Conservation (phyloP, 1,139 yeast genomes). For the Cylindricascospora bacillispora region DNA sequence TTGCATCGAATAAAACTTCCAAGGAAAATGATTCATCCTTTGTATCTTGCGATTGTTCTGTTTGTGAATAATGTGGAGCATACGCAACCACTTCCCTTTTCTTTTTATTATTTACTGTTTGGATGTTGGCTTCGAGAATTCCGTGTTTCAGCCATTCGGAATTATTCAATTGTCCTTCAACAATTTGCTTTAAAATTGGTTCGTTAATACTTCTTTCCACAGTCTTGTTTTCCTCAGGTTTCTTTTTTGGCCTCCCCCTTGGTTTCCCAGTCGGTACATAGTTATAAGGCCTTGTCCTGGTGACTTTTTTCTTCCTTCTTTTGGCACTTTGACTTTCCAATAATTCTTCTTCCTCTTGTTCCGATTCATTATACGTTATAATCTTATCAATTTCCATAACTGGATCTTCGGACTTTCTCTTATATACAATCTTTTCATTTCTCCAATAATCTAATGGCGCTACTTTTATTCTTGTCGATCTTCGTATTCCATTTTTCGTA, state of each 20-base stretch:
- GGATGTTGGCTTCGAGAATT: conserved; percentile 41
- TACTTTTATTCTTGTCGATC: conserved; percentile 52
- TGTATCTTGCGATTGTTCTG: conserved; percentile 31
- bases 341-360: conserved; percentile 22
- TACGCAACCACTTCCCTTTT: conserved; percentile 47
- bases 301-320: conserved; percentile 5
- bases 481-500: conserved; percentile 22
- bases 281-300: conserved; percentile 15
- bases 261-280: conserved; percentile 19
- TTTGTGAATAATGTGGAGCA: conserved; percentile 51
- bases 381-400: conserved; percentile 51
- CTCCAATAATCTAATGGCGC: conserved; percentile 81
- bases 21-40: conserved; percentile 47
- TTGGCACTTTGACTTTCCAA: conserved; percentile 1
- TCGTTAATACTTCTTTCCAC: conserved; percentile 12
- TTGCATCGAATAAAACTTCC: conserved; percentile 56
- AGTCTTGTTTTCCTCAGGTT: conserved; percentile 3
- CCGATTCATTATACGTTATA: conserved; percentile 30
- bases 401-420: conserved; percentile 37
- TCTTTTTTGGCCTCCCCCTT: conserved; percentile 18
- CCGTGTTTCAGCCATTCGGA: conserved; percentile 46
- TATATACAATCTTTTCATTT: conserved; percentile 62
- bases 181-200: conserved; percentile 13
- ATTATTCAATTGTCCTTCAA: conserved; percentile 31
- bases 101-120: conserved; percentile 36